Base-by-base conservation (phyloP, 202 grass and related monocot genomes). In the Setaria italica region DNA sequence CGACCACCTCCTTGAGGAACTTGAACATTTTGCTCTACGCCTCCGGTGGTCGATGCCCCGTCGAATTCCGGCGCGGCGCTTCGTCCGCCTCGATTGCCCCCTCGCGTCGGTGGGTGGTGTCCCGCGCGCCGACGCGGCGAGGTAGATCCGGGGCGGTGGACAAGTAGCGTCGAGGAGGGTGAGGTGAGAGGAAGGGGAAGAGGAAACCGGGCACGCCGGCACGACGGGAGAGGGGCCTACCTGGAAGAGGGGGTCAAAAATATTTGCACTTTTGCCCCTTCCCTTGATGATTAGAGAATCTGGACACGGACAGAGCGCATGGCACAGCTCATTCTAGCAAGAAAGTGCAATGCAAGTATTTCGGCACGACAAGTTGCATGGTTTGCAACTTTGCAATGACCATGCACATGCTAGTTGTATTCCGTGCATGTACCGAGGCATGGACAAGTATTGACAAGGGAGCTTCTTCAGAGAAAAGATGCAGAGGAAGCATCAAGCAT, bases 1-100 rank as follows among this genome's bases (percentile, higher is more conserved):
- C 91, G 39, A 99, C 97, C 79, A 97, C 97, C 43, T 94, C 97
- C 83, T 99, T 99, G 30, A 99, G 84, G 66, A 99, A 99, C 88
- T 94, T 99, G 89, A 99, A 93, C 97, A 99, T 99, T 74, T 81
- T 84, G 42, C 43, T 37, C 70, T 55, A 85, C 59, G 25, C 46
- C 76, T 85, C 48, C 46, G 43, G 41, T 51, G 88, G 29, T 72
- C 15, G 65, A 69, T 20, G 67, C 60, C 82, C 78, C 19, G 51
- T 34, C 3, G 3, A 49, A 54, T 86, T 80, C 5, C 51, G 32
- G 50, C 34, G 59, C 19, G 12, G 46, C 39, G 60, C 15, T 43
- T 35, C 56, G 20, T 15, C 82, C 21, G 49, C 73, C 74, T 74
- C 72, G 60, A 74, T 77, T 42, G 78, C 47, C 89, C 73, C 77